Conservation (phyloP, 2,329 filamentous ascomycete genomes). For the Claviceps sp. region DNA sequence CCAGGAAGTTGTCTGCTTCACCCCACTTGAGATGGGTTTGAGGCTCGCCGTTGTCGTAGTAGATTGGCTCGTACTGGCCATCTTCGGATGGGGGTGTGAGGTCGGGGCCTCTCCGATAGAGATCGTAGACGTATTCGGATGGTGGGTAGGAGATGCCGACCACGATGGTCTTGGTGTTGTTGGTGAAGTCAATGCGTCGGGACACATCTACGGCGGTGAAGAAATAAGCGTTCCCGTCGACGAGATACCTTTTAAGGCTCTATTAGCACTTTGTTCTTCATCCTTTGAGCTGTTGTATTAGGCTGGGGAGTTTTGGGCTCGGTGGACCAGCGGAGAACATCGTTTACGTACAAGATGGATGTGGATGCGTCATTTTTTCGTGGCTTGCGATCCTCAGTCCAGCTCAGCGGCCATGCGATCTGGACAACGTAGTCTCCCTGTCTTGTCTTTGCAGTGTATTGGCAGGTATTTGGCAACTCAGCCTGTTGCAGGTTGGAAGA, state of each 20-base stretch:
- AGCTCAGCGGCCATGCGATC: constrained; percentile 17
- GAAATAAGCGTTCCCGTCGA: constrained; percentile 23
- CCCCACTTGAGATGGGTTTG: constrained; percentile 18
- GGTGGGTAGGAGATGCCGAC: constrained; percentile 21
- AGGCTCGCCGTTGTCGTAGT: constrained; percentile 13
- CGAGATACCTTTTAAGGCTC: constrained; percentile 17
- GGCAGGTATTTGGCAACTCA: constrained; percentile 14
- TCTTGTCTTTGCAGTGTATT: constrained; percentile 13
- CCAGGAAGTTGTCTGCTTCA: constrained; percentile 30
- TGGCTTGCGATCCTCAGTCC: constrained; percentile 13
- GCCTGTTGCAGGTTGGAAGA: constrained; percentile 7
- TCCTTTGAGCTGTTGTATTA: background rate
- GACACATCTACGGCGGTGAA: constrained; percentile 19
- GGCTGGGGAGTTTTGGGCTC: background rate
- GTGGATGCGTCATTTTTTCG: constrained; percentile 10
- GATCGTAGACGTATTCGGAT: constrained; percentile 15
- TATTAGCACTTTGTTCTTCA: background rate
- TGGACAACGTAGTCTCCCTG: constrained; percentile 19
- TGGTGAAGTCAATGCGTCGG: constrained; percentile 13
- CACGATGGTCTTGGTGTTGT: constrained; percentile 15
- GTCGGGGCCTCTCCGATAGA: constrained; percentile 15
- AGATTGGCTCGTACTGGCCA: constrained; percentile 12
- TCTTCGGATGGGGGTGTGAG: constrained; percentile 16
- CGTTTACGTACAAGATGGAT: constrained; percentile 14
- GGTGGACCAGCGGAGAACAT: background rate